Percentiles rank a stretch among this genome's conserved stretches.
These are phyloP conservation scores for Pichia sp. DNA, from an alignment of 1,139 yeast species.

Conservation along the genomic window DNA sequence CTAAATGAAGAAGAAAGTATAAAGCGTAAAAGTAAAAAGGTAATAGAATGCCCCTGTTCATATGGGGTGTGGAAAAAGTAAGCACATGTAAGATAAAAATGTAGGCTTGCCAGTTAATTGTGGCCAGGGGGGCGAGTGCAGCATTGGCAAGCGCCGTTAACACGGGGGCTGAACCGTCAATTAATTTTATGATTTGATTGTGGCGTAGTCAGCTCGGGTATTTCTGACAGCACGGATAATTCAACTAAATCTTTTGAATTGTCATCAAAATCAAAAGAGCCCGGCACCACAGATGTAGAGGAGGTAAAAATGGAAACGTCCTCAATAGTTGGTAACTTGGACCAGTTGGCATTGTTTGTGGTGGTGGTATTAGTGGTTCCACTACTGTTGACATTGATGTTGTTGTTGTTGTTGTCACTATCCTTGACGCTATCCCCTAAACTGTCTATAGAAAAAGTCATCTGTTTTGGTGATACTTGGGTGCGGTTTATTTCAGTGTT, in stretches of 20 bases:
- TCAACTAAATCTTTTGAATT: not conserved
- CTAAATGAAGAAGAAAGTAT: not conserved
- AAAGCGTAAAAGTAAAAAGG: not conserved
- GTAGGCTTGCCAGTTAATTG: too few species aligned
- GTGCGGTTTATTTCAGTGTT: not conserved
- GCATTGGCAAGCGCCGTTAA: too few species aligned
- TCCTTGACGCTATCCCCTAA: not conserved
- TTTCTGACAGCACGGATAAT: not conserved
- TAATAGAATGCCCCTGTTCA: too few species aligned
- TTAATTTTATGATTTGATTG: not conserved
- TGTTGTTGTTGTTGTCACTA: not conserved
- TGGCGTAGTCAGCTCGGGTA: not conserved
- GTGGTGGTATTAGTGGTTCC: not conserved
- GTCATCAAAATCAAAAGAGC: not conserved
- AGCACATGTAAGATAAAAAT: too few species aligned
- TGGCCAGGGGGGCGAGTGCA: too few species aligned
- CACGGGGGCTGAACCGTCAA: not conserved
- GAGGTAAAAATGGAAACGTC: not conserved
- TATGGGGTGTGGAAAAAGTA: too few species aligned
- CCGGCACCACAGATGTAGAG: not conserved
- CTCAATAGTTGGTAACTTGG: not conserved
- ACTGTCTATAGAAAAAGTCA: not conserved
- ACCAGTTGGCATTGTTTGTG: not conserved
- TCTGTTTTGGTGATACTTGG: not conserved
- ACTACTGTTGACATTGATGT: not conserved